These are phyloP conservation scores for Labyrinthula sp. DNA, from an alignment of 352 stramenopile genomes.

Conservation along the genomic window DNA sequence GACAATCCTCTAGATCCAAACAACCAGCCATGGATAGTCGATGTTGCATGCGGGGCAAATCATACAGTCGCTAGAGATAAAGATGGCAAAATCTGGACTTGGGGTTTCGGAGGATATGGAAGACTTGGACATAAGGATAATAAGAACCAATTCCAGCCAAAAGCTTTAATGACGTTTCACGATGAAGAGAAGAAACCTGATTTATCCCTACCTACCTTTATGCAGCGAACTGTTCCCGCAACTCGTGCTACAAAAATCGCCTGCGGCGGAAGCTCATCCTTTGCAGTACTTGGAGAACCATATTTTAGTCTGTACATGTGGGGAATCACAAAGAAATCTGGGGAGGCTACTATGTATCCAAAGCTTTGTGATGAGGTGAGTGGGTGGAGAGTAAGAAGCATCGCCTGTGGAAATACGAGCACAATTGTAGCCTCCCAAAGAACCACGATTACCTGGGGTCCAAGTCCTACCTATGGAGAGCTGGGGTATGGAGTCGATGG, in stretches of 20 bases:
- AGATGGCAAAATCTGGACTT: conserved; percentile 21
- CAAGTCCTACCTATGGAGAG: conserved; percentile 24
- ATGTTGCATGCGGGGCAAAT: conserved; percentile 23
- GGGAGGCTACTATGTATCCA: conserved; percentile 19
- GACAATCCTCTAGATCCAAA: no score
- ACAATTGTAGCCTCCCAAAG: conserved; percentile 15
- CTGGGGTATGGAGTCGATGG: conserved; percentile 18
- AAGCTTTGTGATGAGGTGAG: conserved; percentile 2
- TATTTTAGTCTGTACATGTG: conserved; percentile 27
- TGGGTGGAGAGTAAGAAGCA: conserved; percentile 10
- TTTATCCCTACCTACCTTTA: conserved; percentile 21
- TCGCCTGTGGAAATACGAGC: conserved; percentile 20
- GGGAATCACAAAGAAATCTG: conserved; percentile 22
- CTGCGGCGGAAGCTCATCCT: conserved; percentile 21
- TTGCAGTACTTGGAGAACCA: conserved; percentile 20
- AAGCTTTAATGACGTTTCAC: conserved; percentile 18
- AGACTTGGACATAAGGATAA: conserved; percentile 20
- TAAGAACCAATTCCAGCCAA: conserved; percentile 24
- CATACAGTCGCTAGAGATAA: conserved; percentile 25
- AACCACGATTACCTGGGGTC: conserved; percentile 22
- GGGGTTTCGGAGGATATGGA: conserved; percentile 25
- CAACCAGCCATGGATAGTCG: no score
- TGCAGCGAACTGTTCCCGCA: conserved; percentile 17
- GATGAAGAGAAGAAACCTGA: conserved; percentile 9
- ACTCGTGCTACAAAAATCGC: conserved; percentile 15